Evolutionary conservation across 768 basidiomycete genomes (phyloP), one percentile per base, ranked within the genome.

Genomic region (Boletus edulis): DNA sequence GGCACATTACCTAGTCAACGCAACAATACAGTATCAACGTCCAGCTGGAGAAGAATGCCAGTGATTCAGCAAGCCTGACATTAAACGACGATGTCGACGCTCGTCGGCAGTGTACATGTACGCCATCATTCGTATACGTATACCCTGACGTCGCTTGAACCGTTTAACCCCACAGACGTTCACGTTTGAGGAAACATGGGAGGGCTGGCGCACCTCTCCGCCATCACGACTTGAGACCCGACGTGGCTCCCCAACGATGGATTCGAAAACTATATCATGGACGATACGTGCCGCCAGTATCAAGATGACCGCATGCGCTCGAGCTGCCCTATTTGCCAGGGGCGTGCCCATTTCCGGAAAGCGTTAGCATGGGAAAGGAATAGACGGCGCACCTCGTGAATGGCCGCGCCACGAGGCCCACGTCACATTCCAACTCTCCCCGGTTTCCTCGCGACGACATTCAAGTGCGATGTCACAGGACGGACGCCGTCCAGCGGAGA

Each of bases 341-440:
- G 43, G 22, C 32, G 12, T 29, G 31, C 3, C 43, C 46, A 34
- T 37, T 18, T 57, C n/a, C 4, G 49, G 59, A 50, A 56, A 9
- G 29, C 31, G 9, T 11, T 12, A 20, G 22, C 29, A 29, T 29
- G 29, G 29, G 40, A 38, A 31, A 39, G 34, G 24, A 49, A 49
- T 14, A 15, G 34, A 42, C 42, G 35, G 31, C 40, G 18, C 39
- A 32, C 31, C 20, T 9, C 29, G 2, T 8, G 29, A 29, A 41
- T 29, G 45, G 12, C 54, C 43, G 40, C 29, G 18, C 45, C 38
- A 51, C 42, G 46, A 42, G 61, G 61, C 18, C 13, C 3, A 31
- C 13, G 9, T 42, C 53, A 39, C 29, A 27, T 32, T 42, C 38
- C 46, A 60, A 2, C 27, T 29, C 29, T 9, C 27, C 27, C 29